A percentile compares a stretch with the other conserved stretches of the same genome.
phyloP scores from a whole-genome alignment of 257 asterid species.

The Fraxinus pennsylvanica region DNA sequence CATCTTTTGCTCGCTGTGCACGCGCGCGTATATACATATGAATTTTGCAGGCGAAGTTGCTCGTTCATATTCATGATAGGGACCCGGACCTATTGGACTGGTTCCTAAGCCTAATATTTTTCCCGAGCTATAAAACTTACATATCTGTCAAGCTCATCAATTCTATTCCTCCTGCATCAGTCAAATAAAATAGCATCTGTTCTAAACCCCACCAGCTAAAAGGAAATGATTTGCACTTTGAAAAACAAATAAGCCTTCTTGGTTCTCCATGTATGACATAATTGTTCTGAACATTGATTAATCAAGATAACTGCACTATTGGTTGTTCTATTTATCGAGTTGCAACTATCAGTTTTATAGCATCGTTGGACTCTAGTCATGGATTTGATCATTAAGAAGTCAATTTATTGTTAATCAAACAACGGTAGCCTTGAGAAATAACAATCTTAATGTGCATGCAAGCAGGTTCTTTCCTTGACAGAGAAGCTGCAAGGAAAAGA shows the following conservation, averaged over 20 bases:
- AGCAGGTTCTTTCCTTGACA: conserved; percentile 64
- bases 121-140: no score
- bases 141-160: conserved; percentile 24
- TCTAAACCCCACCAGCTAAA: conserved; percentile 31
- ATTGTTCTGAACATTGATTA: background rate
- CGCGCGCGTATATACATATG: no score
- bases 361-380: no score
- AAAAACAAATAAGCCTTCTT: conserved; percentile 20
- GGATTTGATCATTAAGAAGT: background rate
- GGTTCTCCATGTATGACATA: background rate
- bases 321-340: background rate
- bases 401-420: background rate
- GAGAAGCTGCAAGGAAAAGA: conserved; percentile 63
- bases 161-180: conserved; percentile 33
- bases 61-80: conserved; percentile 27
- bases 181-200: conserved; percentile 35
- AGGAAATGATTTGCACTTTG: conserved; percentile 23
- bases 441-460: background rate
- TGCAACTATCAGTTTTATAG: no score
- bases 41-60: no score
- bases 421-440: background rate
- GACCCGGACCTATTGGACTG: conserved; percentile 42
- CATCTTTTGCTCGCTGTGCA: background rate
- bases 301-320: background rate
- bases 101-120: conserved; percentile 38